phyloP scores from a whole-genome alignment of 352 stramenopile genomes.

The Pythium scleroteichum region DNA sequence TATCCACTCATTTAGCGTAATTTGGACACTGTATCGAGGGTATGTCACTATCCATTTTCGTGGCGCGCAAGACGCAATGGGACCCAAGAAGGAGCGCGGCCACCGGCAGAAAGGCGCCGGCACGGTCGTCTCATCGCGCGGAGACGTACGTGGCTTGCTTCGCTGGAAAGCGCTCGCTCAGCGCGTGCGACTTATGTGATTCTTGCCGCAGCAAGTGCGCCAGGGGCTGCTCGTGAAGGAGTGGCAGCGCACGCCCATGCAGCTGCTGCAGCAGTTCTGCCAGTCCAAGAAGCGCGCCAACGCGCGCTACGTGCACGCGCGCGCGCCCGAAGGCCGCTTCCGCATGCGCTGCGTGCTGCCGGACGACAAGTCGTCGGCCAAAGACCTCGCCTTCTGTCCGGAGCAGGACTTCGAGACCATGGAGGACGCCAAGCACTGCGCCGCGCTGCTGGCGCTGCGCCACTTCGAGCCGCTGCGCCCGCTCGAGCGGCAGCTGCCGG shows the following conservation, averaged over 20 bases:
- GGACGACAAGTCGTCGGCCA: constrained; percentile 92
- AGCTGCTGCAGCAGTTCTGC: constrained; percentile 94
- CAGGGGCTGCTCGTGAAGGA: constrained; percentile 92
- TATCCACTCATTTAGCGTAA: background rate
- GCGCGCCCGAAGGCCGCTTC: constrained; percentile 38
- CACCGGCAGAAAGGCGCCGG: constrained; percentile 88
- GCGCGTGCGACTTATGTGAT: too few relatives aligned
- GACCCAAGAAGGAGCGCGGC: constrained; percentile 35
- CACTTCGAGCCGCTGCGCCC: constrained; percentile 93
- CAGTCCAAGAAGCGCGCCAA: constrained; percentile 90
- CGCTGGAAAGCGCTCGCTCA: too few relatives aligned
- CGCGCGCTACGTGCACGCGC: constrained; percentile 63
- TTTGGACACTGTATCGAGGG: constrained; percentile 3
- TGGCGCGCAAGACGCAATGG: constrained; percentile 13
- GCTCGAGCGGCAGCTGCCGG: constrained; percentile 95
- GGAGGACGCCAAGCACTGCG: constrained; percentile 92
- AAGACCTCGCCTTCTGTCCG: constrained; percentile 93
- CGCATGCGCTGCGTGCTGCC: constrained; percentile 86
- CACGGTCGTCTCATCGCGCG: constrained; percentile 81
- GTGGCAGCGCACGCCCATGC: constrained; percentile 92
- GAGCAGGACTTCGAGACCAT: constrained; percentile 75
- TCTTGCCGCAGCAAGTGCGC: constrained; percentile 39
- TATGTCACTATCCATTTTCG: constrained; percentile 13
- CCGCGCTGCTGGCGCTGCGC: constrained; percentile 92
- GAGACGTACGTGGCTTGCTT: constrained; percentile 45